Base-by-base conservation (phyloP, 768 basidiomycete genomes). In the Mycena vitilis region DNA sequence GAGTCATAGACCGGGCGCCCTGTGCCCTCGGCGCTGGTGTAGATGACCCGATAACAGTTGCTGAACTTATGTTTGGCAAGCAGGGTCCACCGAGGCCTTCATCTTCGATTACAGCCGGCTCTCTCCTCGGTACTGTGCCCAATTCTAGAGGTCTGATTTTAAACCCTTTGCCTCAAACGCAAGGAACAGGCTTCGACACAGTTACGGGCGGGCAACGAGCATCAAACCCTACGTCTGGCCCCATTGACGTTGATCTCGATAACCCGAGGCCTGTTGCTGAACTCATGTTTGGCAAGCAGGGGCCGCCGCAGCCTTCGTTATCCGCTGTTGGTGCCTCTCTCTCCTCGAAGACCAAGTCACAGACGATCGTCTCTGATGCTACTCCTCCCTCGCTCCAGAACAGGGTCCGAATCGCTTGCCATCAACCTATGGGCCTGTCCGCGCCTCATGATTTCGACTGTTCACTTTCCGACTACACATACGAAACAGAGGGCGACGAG, bases 401-500 rank as follows among this genome's bases (percentile, higher is more conserved):
- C 34, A 37, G 53, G 25, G 51, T 16, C 38, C 37, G 42, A 44
- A 16, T n/a, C 40, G 40, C n/a, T n/a, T 11, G 2, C 36, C 23
- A 56, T 34, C 40, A 15, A 40, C 25, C 48, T 10, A 20, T 34
- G 13, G 18, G 23, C n/a, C n/a, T 40, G 42, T 42, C 54, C 38
- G 8, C n/a, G 2, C 12, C 23, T 23, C 47, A 44, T 53, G 47
- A 40, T 38, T 7, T 51, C 44, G 45, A 49, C 8, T 36, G 23
- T 44, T 51, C 56, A 25, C 36, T 48, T 30, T 38, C 36, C 22
- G 40, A 34, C 37, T 44, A 60, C 48, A 22, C 23, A 30, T 62
- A 51, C 9, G 45, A 62, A 13, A 56, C 52, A 18, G 73, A 75
- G 56, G 69, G 71, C n/a, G 59, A 63, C 8, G 60, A 59, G 16